Base-by-base conservation (phyloP, 257 asterid species). In the Leonotis leonurus region DNA sequence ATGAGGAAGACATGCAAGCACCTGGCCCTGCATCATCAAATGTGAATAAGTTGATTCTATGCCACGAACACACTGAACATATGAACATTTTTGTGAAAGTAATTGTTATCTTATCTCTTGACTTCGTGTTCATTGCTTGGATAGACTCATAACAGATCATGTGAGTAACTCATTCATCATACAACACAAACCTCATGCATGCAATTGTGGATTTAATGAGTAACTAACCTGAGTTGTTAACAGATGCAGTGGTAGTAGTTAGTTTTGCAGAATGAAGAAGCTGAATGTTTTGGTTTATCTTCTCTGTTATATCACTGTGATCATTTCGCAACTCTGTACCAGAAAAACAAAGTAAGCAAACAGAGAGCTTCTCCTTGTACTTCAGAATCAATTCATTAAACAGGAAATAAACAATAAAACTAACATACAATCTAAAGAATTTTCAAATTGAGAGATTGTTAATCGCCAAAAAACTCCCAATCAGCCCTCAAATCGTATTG, bases 281-380 rank as follows among this genome's bases (percentile, higher is more conserved):
- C 65, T 87, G 78, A 75, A 93, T 89, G 65, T 85, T 82, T 70
- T 79, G 85, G 77, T 77, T 60, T 60, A 93, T 85, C 73, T 85
- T 89, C 56, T 82, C 94, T 9, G 99, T 93, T 18, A 85, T 48
- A 62, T 80, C 81, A 77, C 78, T 78, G 76, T 87, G 85, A 77
- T 93, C 95, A 78, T 77, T 85, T 36, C 87, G 99, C 26, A 92
- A 77, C 77, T 60, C 96, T 92, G 91, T 61, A 80, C 61, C 56
- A 69, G 25, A 60, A 18, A n/a, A 62, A 64, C 41, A 64, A 50
- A 30, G 64, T 39, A 32, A 74, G 49, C 17, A 30, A 65, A 45
- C 12, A 32, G 36, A 29, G n/a, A 67, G 53, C 24, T 30, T 68
- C 26, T 64, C 43, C 44, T 18, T 16, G 29, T 20, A 49, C 14